A percentile compares a stretch with the other conserved stretches of the same genome.
Conservation (phyloP, 306 rosid genomes). For the Neltuma alba region DNA sequence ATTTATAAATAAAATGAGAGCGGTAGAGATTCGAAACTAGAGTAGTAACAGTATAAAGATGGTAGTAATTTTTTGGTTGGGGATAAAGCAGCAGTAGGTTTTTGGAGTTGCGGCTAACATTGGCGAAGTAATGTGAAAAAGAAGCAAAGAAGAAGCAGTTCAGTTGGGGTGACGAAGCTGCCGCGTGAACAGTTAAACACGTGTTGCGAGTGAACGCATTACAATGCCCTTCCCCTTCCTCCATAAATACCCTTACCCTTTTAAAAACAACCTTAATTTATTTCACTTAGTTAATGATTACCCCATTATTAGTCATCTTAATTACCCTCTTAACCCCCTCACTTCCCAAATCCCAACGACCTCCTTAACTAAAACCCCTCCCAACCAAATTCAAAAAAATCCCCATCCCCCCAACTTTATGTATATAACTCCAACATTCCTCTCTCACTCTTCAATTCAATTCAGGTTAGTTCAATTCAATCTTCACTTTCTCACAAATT, state of each 20-base stretch:
- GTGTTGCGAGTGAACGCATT: not conserved
- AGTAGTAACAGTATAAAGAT: no score
- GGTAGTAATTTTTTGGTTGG: no score
- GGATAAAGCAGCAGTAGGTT: no score
- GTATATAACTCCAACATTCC: not conserved
- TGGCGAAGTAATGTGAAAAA: not conserved
- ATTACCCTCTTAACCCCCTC: not conserved
- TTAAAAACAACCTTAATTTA: not conserved
- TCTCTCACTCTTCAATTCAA: slow-evolving; percentile 6
- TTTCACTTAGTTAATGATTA: not conserved
- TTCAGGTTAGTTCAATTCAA: not conserved
- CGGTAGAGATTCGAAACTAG: no score
- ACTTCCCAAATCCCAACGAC: not conserved
- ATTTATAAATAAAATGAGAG: no score
- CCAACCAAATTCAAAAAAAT: slow-evolving; percentile 1
- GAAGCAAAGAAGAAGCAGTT: not conserved
- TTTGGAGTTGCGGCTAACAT: not conserved
- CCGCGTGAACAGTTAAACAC: slow-evolving; percentile 6
- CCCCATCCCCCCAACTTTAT: not conserved
- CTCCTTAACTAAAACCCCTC: not conserved
- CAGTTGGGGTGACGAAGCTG: not conserved
- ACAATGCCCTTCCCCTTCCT: not conserved
- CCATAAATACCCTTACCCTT: not conserved
- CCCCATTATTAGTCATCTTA: not conserved
- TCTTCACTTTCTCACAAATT: not conserved